Evolutionary conservation across 1,139 yeast species (phyloP), one percentile per base, ranked within the genome.

Genomic region (Candida glucosophila): DNA sequence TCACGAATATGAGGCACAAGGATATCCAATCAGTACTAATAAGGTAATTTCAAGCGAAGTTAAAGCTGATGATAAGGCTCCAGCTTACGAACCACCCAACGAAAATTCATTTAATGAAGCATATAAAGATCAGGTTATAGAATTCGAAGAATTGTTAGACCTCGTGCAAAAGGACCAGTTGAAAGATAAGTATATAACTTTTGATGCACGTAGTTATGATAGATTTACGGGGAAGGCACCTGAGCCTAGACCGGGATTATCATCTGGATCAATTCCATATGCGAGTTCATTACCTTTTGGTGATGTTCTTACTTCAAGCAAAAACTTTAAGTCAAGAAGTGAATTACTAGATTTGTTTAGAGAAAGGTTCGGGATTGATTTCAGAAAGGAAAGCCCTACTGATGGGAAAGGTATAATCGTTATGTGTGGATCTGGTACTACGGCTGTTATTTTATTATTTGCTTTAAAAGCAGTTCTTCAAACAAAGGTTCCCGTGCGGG

Each of bases 351-450:
- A 52, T 14, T 41, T 74, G n/a, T 66, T 82, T 39, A 42, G 53
- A 17, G 29, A 44, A 1, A 64, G 62, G 11, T 56, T 50, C 27
- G 55, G 47, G 5, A 30, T 62, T 12, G 68, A 62, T 38, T 43
- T 61, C 32, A 29, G 47, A 6, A 36, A 37, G 18, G 40, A 48
- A 2, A 35, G 37, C 8, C 42, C 47, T 24, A 37, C 53, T 25
- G 33, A 43, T 4, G 48, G 37, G 17, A 47, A 44, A 26, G 73
- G 77, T 40, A 70, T 82, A 12, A 74, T 90, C 29, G 82, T 78
- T 22, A 74, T 81, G 83, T 90, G 98, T 49, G 98, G 97, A 13
- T 78, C 95, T 2, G 97, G 97, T 25, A 96, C 88, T 23, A 78
- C 95, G 12, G 96, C 95, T 1, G 83, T 88, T 35, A 74, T 88